Evolutionary conservation across 2,329 filamentous ascomycete genomes (phyloP).

Genomic region (Amphichorda felina): DNA sequence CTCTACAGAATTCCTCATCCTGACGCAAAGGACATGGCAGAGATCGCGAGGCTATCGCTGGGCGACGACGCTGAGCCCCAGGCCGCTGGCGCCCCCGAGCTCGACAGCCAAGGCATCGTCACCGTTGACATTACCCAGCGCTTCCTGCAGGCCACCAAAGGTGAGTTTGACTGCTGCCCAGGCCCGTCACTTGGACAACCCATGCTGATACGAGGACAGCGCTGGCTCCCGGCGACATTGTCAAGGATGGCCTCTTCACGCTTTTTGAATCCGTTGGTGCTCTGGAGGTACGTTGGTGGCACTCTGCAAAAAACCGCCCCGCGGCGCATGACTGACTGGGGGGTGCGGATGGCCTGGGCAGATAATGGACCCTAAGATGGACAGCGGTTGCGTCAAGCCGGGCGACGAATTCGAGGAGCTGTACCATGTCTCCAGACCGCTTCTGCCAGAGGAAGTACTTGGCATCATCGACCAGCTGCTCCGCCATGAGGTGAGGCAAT

Average conservation of each 20-base stretch:
- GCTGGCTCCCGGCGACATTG: constrained; percentile 65
- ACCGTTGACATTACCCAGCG: constrained; percentile 45
- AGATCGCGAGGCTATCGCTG: constrained; percentile 28
- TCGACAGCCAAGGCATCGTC: constrained; percentile 36
- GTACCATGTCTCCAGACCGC: constrained; percentile 58
- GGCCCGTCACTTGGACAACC: constrained; percentile 3
- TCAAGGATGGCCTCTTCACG: constrained; percentile 91
- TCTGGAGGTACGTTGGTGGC: constrained; percentile 53
- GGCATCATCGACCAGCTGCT: constrained; percentile 92
- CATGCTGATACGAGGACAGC: constrained; percentile 35
- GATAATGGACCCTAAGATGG: constrained; percentile 99
- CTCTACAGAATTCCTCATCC: too few relatives aligned
- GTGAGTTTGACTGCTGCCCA: constrained; percentile 24
- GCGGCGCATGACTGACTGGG: too few relatives aligned
- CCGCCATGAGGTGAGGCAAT: constrained; percentile 60
- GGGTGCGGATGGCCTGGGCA: constrained; percentile 22
- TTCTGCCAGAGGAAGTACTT: constrained; percentile 69
- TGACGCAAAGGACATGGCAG: constrained; percentile 11
- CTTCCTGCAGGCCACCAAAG: constrained; percentile 39
- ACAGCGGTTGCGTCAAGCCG: constrained; percentile 72
- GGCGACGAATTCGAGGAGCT: constrained; percentile 75
- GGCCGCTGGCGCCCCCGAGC: constrained; percentile 24
- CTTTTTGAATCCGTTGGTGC: constrained; percentile 89
- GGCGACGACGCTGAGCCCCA: constrained; percentile 17
- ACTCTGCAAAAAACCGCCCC: too few relatives aligned